Evolutionary conservation across 345 rosid genomes (phyloP), one percentile per base, ranked within the genome.

Genomic region (Erodium maritimum): DNA sequence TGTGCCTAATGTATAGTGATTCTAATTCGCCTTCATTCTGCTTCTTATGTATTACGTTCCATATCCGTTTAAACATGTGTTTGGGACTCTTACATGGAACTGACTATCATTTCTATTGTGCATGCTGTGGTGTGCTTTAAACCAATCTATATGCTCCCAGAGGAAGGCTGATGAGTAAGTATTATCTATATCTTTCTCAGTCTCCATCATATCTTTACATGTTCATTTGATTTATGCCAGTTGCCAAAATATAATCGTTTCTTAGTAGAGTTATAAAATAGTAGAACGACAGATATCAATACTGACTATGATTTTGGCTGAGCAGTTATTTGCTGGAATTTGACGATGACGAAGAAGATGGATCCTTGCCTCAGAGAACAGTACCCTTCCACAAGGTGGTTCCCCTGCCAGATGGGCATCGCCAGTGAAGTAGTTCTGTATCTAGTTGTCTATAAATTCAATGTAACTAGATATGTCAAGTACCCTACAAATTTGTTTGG

Each of bases 321-420:
- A 12, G 34, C 75, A 91, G 99, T 58, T 91, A 91, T 72, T 61
- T 89, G 65, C 78, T 91, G 59, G 99, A 91, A 69, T 91, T 91
- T 22, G 99, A 93, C 19, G 96, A 89, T 9, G 99, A 93, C 0
- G 99, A 93, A 57, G 99, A 93, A 78, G 95, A 93, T 11, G 99
- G 96, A 71, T 77, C 89, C 46, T 67, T 89, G 73, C 99, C 96
- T 23, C 85, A 85, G 75, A 82, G 96, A 74, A 72, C 73, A 0
- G 96, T 93, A 11, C 91, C 96, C 12, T 89, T 84, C 57, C 75
- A 71, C 77, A 80, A 73, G 59, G 99, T 93, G 65, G 95, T 93
- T 64, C 64, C 91, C 19, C 75, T 89, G 64, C 99, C 96, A 1
- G 94, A 81, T 6, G 89, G 90, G 23, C 90, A 83, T 68, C 87